Conservation (phyloP, 352 stramenopile species). For the Phytophthora ramorum region DNA sequence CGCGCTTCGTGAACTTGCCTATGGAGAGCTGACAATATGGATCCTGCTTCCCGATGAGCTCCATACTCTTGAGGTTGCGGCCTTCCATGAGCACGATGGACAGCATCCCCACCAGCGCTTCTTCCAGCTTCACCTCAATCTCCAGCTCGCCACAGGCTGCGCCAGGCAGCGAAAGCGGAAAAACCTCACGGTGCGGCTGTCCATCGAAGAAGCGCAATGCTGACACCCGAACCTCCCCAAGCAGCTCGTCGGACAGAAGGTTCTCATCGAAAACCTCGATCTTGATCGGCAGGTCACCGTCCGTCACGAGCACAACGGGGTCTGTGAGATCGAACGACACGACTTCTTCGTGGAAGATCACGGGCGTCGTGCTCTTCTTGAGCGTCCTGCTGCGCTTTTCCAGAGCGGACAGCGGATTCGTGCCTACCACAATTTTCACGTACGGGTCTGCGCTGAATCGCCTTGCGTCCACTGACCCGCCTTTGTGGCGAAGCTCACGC, state of each 20-base stretch:
- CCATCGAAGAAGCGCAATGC: constrained; percentile 85
- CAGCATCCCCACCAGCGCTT: constrained; percentile 86
- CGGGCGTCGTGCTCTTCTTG: constrained; percentile 78
- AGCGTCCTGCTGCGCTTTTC: constrained; percentile 85
- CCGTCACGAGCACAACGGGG: constrained; percentile 68
- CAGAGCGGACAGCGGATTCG: constrained; percentile 69
- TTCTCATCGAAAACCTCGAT: constrained; percentile 92
- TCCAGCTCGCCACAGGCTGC: constrained; percentile 62
- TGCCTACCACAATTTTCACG: constrained; percentile 81
- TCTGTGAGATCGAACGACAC: constrained; percentile 86
- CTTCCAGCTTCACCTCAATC: constrained; percentile 75
- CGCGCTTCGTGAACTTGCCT: constrained; percentile 68
- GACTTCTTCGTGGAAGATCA: constrained; percentile 89
- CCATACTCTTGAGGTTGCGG: constrained; percentile 91
- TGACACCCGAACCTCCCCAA: constrained; percentile 75
- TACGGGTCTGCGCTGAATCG: constrained; percentile 84
- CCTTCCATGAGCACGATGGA: constrained; percentile 89
- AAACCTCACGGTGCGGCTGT: constrained; percentile 54
- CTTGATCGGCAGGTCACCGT: constrained; percentile 74
- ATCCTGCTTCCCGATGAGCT: constrained; percentile 91
- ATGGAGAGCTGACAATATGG: constrained; percentile 91
- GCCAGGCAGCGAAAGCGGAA: constrained; percentile 62
- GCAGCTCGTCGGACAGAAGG: constrained; percentile 84
- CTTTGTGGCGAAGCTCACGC: constrained; percentile 65
- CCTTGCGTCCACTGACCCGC: constrained; percentile 52